Base-by-base conservation (phyloP, 495 filamentous ascomycete species). In the Friedmanniomyces simplex region DNA sequence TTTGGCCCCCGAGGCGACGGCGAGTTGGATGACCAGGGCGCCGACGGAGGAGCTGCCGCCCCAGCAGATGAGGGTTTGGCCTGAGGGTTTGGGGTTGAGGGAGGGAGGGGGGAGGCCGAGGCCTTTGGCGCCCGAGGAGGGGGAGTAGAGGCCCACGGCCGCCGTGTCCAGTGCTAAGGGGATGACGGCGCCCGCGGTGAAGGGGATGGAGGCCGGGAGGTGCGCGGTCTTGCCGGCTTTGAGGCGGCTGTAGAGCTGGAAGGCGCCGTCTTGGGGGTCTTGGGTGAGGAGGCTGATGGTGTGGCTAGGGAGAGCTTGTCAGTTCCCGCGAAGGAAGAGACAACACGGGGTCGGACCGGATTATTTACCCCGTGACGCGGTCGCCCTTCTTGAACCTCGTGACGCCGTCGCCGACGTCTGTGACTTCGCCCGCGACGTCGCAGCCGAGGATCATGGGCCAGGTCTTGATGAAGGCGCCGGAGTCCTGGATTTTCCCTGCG, bases 1-100 rank as follows among this genome's bases (percentile, higher is more conserved):
- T 13, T 79, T 74, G 25, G 77, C 77, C 1, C 84, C 84, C 0
- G 83, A 73, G 0, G 78, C 76, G 0, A 69, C 68, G 4, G 79
- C 80, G 21, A 84, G 75, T 63, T 87, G 85, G 54, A 85, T 82
- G 0, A 78, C 79, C 53, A 76, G 77, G 64, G 73, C 69, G 11
- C 84, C 84, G 6, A 86, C 78, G 30, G 76, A 78, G 1, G 74
- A 73, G 4, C 77, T 73, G 32, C 81, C 83, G 28, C 82, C 82
- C 76, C 82, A 87, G 51, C 85, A 67, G 1, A 85, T 64, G 0
- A 86, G 43, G 0, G 66, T 69, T 52, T 79, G 63, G 1, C 68
- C 72, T 0, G 59, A 71, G 0, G 71, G 58, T 5, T 67, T 63
- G 0, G 63, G 60, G 20, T 49, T 50, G 64, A 65, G 22, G 41